Conservation (phyloP, 306 rosid genomes). For the Prunus mira region DNA sequence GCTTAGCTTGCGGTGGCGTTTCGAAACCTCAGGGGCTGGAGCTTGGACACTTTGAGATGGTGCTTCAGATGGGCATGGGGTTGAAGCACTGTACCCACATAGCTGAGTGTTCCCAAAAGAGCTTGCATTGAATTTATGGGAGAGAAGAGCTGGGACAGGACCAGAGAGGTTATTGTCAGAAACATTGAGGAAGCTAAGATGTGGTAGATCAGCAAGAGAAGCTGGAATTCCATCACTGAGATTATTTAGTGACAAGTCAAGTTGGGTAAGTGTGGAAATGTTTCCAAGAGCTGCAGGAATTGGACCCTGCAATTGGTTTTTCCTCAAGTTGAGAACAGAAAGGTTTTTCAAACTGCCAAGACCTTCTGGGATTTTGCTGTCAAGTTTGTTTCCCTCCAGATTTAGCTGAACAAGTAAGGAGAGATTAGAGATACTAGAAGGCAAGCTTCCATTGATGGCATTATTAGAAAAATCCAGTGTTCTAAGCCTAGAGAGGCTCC, state of each 20-base stretch:
- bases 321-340: constrained; percentile 50
- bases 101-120: constrained; percentile 78
- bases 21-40: constrained; percentile 32
- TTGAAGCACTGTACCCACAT: constrained; percentile 66
- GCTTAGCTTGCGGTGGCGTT: constrained; percentile 49
- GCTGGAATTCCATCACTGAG: constrained; percentile 66
- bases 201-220: constrained; percentile 40
- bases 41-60: constrained; percentile 45
- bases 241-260: constrained; percentile 72
- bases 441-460: constrained; percentile 53
- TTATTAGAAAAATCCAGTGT: constrained; percentile 51
- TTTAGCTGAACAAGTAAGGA: constrained; percentile 46
- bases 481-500: constrained; percentile 51
- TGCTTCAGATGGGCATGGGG: constrained; percentile 52
- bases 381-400: constrained; percentile 47
- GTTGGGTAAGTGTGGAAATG: constrained; percentile 55
- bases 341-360: constrained; percentile 52
- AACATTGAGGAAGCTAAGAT: constrained; percentile 59
- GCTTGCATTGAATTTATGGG: constrained; percentile 59
- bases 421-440: constrained; percentile 30
- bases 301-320: constrained; percentile 54
- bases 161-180: constrained; percentile 82
- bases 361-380: constrained; percentile 42
- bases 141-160: constrained; percentile 56
- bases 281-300: constrained; percentile 62